Conservation (phyloP, 2,329 filamentous ascomycete genomes). For the Claviceps pazoutovae region DNA sequence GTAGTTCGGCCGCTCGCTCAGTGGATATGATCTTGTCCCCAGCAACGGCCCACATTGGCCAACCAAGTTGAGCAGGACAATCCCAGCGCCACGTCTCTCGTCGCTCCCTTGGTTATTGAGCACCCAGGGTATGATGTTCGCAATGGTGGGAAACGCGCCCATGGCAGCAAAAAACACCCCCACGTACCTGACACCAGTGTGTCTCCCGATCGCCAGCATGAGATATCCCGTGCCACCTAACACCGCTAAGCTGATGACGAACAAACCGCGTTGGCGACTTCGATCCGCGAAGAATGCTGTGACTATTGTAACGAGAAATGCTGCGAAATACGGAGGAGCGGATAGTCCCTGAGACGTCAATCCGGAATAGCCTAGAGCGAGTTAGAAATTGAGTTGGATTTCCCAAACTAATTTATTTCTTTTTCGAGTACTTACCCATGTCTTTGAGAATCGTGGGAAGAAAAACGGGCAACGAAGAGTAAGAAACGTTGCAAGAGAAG, state of each 20-base stretch:
- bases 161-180: conserved; percentile 3
- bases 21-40: conserved; percentile 5
- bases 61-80: conserved; percentile 5
- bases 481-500: conserved; percentile 15
- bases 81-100: conserved; percentile 5
- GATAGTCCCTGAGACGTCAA: conserved; percentile 10
- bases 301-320: conserved; percentile 9
- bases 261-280: conserved; percentile 6
- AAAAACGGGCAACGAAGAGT: conserved; percentile 16
- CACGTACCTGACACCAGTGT: conserved; percentile 2
- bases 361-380: conserved; percentile 8
- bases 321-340: conserved; percentile 8
- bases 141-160: conserved; percentile 6
- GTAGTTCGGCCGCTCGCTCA: conserved; percentile 2
- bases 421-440: conserved; percentile 4
- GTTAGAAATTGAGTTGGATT: background rate
- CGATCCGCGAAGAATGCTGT: conserved; percentile 8
- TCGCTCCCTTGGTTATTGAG: conserved; percentile 7
- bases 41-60: conserved; percentile 7
- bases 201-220: conserved; percentile 2
- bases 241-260: conserved; percentile 4
- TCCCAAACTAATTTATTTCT: background rate
- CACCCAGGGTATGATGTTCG: conserved; percentile 6
- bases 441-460: conserved; percentile 11
- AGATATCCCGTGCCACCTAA: conserved; percentile 5